Base-by-base conservation (phyloP, 352 stramenopile genomes). In the Globisporangium yorkense region DNA sequence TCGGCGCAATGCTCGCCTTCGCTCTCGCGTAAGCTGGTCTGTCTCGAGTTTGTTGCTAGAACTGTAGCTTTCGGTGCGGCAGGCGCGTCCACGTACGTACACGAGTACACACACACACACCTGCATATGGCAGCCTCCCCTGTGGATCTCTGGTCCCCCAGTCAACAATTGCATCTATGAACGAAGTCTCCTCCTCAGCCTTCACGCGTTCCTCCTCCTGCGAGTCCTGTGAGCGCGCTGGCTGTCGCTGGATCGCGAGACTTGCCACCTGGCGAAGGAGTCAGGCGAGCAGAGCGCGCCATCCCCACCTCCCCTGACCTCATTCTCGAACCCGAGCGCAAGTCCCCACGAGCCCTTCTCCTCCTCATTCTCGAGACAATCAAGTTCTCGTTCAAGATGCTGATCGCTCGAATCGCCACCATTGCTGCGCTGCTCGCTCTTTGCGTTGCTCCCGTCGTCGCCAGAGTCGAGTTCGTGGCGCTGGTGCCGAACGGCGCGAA, bases 1-100 rank as follows among this genome's bases (percentile, higher is more conserved):
- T 55, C 55, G 21, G 55, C 13, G 24, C 24, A 16, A 55, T 55
- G n/a, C 24, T 12, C 18, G 53, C 24, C 27, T 41, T 57, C 53
- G 43, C n/a, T 6, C 43, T 48, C n/a, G 37, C 37, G 37, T 43
- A 43, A 12, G 37, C 12, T 4, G 37, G 18, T 43, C 12, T 15
- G 24, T 27, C 24, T 27, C 24, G 24, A 27, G 24, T 27, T 27
- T 27, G 24, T 27, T 27, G 24, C 24, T 27, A 27, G 24, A 27
- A 9, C 31, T 18, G 37, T 43, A 15, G 37, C 13, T 43, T 43
- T 16, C 12, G 10, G 37, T 43, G 10, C 12, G 6, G 37, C 37
- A 43, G 3, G 2, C 12, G 24, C 1, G 24, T 27, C 24, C 24
- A 27, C 24, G 24, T 27, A 27, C 21, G 21, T 24, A 24, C 21